These are phyloP conservation scores for Castanea sativa DNA, from an alignment of 306 rosid species.

Conservation along the genomic window DNA sequence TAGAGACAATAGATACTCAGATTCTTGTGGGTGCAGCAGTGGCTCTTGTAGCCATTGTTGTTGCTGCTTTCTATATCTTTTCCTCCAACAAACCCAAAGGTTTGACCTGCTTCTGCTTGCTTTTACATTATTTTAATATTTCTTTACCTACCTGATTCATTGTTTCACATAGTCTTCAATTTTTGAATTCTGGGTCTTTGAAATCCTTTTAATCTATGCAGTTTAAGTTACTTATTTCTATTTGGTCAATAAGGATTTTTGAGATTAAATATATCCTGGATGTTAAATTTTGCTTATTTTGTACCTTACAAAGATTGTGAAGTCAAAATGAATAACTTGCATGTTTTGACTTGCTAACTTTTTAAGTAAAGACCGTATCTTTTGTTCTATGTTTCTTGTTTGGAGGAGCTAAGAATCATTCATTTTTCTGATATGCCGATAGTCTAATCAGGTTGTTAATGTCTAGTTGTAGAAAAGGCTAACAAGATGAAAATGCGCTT, in stretches of 20 bases:
- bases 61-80: slow-evolving; percentile 51
- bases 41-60: slow-evolving; percentile 57
- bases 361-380: neutral
- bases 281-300: too few relatives aligned
- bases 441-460: neutral
- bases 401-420: neutral
- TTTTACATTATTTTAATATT: neutral
- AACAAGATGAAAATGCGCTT: too few relatives aligned
- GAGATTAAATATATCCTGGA: neutral
- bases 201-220: neutral
- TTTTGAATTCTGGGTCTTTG: neutral
- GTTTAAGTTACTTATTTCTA: too few relatives aligned
- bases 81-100: slow-evolving; percentile 70
- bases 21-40: slow-evolving; percentile 51
- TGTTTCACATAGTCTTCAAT: neutral
- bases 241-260: neutral
- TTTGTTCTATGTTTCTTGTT: neutral
- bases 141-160: neutral
- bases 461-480: too few relatives aligned
- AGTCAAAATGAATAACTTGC: neutral
- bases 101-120: slow-evolving; percentile 8
- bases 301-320: too few relatives aligned
- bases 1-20: slow-evolving; percentile 51
- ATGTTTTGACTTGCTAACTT: neutral
- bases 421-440: neutral